Evolutionary conservation across 345 rosid genomes (phyloP), one percentile per base, ranked within the genome.

Genomic region (Populus simonii): DNA sequence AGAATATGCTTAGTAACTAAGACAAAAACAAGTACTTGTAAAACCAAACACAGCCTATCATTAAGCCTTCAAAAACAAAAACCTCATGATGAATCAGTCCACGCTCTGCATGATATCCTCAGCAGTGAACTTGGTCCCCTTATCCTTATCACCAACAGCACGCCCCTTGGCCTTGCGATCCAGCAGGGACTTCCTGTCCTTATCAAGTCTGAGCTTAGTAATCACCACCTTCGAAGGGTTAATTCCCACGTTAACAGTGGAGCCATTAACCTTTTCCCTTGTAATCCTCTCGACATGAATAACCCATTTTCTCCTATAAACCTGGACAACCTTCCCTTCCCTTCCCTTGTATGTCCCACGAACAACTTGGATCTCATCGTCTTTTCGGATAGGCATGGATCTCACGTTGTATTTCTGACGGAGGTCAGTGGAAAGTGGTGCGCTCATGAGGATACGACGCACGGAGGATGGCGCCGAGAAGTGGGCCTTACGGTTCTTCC

Each of bases 21-120:
- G 12, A 41, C 45, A 41, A 41, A 41, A 41, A 41, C 4, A 41
- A 10, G 45, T 2, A 12, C 45, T 41, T 41, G 11, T 41, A 41
- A 41, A 41, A 10, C 45, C 45, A 41, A 41, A 41, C 45, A 2
- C 3, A 11, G 45, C 45, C 45, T 41, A 41, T 41, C 45, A 41
- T 41, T 41, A 10, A 41, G 12, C 45, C 45, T 41, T 41, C 45
- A 41, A 41, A 41, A 41, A 41, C 45, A 12, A 41, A 41, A 41
- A 10, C 4, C 45, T 41, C 45, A 41, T 41, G 45, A 41, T 41
- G 45, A 41, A 71, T 71, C 35, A 78, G 33, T 92, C 97, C 12
- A 92, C 89, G 76, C 57, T 88, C 86, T 92, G 97, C 97, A 92
- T 92, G 57, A 92, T 82, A 87, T 90, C 97, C 78, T 92, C 97